Conservation (phyloP, 2,329 filamentous ascomycete genomes). For the Epichloe uncinata region DNA sequence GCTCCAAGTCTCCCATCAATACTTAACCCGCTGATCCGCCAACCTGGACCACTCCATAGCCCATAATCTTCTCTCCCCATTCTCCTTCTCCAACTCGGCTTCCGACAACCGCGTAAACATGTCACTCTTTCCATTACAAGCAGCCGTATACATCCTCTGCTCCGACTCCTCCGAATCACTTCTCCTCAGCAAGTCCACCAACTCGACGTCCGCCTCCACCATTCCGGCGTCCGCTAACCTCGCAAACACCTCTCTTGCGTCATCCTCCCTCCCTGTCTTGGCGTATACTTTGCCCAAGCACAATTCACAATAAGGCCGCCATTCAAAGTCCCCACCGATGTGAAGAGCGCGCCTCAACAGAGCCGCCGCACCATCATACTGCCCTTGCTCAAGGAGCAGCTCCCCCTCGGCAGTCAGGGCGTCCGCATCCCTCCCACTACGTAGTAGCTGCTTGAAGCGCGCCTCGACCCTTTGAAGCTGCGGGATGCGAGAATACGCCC, state of each 20-base stretch:
- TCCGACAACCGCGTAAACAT: conserved; percentile 18
- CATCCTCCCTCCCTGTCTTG: conserved; percentile 10
- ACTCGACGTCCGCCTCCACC: conserved; percentile 14
- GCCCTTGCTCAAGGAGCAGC: conserved; percentile 13
- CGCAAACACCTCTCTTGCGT: conserved; percentile 14
- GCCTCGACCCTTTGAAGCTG: conserved; percentile 11
- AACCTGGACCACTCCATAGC: conserved; percentile 22
- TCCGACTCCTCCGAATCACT: conserved; percentile 12
- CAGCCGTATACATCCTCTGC: conserved; percentile 16
- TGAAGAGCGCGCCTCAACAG: conserved; percentile 15
- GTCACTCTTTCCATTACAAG: conserved; percentile 12
- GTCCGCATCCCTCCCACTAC: conserved; percentile 18
- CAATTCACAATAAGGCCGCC: conserved; percentile 14
- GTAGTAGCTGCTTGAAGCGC: conserved; percentile 19
- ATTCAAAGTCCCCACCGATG: conserved; percentile 12
- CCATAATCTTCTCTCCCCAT: conserved; percentile 15
- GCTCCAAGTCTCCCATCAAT: conserved; percentile 6
- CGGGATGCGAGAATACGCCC: conserved; percentile 10
- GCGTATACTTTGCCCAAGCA: conserved; percentile 14
- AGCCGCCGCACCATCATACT: conserved; percentile 11
- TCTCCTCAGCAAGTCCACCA: conserved; percentile 14
- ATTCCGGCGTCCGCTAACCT: conserved; percentile 10
- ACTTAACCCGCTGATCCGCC: conserved; percentile 12
- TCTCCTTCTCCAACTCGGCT: conserved; percentile 12
- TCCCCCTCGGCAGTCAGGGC: conserved; percentile 23